These are phyloP conservation scores for Lecanoromycetidae sp. DNA, from an alignment of 2,329 filamentous ascomycete genomes.

Conservation along the genomic window DNA sequence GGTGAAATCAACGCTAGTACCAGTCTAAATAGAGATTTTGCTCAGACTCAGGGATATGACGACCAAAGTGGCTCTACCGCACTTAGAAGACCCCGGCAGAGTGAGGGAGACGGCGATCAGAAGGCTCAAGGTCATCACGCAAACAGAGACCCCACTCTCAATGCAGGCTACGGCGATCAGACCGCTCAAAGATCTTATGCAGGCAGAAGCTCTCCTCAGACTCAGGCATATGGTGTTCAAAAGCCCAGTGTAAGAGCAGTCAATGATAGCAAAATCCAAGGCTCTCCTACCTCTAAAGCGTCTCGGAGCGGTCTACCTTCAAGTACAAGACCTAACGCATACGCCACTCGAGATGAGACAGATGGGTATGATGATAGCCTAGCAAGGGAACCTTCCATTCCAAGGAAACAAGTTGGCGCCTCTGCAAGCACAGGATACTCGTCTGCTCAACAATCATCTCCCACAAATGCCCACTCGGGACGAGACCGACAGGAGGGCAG, in stretches of 20 bases:
- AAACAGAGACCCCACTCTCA: no score
- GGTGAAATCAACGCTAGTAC: no score
- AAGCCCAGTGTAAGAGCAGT: background rate
- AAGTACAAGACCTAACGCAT: background rate
- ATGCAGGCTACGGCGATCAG: no score
- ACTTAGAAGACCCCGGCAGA: no score
- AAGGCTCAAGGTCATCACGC: no score
- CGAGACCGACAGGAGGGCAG: slow-evolving; percentile 1
- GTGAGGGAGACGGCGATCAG: no score
- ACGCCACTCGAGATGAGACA: background rate
- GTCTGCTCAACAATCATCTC: background rate
- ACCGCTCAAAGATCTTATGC: no score
- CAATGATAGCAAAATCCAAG: background rate
- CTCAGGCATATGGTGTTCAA: no score
- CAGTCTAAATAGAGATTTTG: background rate
- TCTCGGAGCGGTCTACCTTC: background rate
- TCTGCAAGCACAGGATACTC: slow-evolving; percentile 1
- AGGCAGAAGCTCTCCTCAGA: no score
- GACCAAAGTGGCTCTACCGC: no score
- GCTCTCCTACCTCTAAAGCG: background rate
- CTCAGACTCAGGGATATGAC: slow-evolving; percentile 6
- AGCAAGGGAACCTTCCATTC: slow-evolving; percentile 5
- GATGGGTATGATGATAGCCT: slow-evolving; percentile 1
- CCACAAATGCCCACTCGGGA: background rate
- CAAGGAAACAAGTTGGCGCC: slow-evolving; percentile 13